A percentile compares a stretch with the other conserved stretches of the same genome.
Conservation (phyloP, 169 alveolate species). For the Cryptosporidium ryanae region DNA sequence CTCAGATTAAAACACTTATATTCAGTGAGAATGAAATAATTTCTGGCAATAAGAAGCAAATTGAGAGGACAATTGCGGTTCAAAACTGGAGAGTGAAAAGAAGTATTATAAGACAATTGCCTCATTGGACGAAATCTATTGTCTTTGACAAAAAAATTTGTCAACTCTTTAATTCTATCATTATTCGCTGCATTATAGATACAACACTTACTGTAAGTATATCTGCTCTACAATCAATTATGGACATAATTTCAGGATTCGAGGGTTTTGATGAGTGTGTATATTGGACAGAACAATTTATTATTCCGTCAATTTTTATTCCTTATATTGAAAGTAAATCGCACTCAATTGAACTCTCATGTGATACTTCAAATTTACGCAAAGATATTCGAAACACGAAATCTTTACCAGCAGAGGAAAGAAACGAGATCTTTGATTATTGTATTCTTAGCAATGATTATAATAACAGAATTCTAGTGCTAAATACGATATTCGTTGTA, state of each 20-base stretch:
- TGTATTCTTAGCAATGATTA: conserved; percentile 7
- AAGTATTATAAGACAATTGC: conserved; percentile 60
- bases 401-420: not conserved
- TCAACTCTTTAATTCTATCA: conserved; percentile 46
- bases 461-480: conserved; percentile 14
- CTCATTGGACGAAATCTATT: conserved; percentile 45
- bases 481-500: conserved; percentile 18
- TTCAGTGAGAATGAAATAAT: conserved; percentile 17
- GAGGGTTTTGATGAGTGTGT: conserved; percentile 17
- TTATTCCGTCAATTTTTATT: conserved; percentile 17
- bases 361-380: not conserved
- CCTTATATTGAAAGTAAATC: conserved; percentile 34
- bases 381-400: not conserved
- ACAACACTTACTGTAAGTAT: conserved; percentile 37
- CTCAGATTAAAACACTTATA: conserved; percentile 33
- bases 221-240: conserved; percentile 60
- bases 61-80: conserved; percentile 13
- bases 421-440: conserved; percentile 25
- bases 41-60: conserved; percentile 10
- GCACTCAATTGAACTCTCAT: conserved; percentile 39
- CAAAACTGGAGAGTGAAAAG: conserved; percentile 57
- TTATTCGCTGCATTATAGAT: conserved; percentile 53
- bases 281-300: conserved; percentile 41
- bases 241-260: conserved; percentile 25
- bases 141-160: not conserved